Percentiles rank a stretch among this genome's conserved stretches.
phyloP scores from a whole-genome alignment of 2,329 filamentous ascomycete genomes.

The Dactylellina drechsleri region DNA sequence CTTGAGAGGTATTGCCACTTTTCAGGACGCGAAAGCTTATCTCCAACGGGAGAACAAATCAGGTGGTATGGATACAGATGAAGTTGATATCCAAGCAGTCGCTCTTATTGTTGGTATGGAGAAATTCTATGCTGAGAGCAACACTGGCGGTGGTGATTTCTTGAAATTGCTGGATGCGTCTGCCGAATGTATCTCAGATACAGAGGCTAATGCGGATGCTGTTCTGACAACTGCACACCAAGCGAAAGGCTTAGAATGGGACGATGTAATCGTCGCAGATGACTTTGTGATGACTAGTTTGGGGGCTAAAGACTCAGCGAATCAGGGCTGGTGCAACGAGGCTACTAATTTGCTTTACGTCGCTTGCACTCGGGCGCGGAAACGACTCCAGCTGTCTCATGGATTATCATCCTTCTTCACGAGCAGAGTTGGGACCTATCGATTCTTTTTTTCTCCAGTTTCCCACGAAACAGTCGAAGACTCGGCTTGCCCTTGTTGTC shows the following conservation, averaged over 20 bases:
- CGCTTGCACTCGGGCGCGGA: conserved; percentile 46
- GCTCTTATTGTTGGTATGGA: conserved; percentile 44
- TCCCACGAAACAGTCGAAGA: background rate
- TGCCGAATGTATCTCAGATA: conserved; percentile 22
- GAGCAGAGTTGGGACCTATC: conserved; percentile 22
- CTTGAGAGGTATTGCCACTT: conserved; percentile 28
- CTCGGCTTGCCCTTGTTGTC: conserved; percentile 35
- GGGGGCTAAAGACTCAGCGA: background rate
- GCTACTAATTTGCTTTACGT: conserved; percentile 49
- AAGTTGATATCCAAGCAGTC: conserved; percentile 34
- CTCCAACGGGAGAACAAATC: conserved; percentile 25
- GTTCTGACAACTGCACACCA: conserved; percentile 55
- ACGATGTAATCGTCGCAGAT: conserved; percentile 53
- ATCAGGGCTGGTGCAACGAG: conserved; percentile 17
- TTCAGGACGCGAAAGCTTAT: conserved; percentile 48
- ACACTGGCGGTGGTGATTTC: conserved; percentile 25
- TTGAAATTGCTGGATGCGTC: conserved; percentile 37
- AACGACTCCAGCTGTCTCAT: conserved; percentile 41
- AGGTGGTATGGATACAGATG: conserved; percentile 37
- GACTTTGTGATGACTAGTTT: conserved; percentile 39
- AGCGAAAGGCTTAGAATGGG: conserved; percentile 56
- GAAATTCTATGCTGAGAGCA: conserved; percentile 23
- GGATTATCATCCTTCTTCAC: conserved; percentile 25
- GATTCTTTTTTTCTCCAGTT: conserved; percentile 43
- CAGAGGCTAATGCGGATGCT: conserved; percentile 46